Evolutionary conservation across 108 stramenopile genomes (phyloP), one percentile per base, ranked within the genome.

Genomic region (Nannochloropsis salina): DNA sequence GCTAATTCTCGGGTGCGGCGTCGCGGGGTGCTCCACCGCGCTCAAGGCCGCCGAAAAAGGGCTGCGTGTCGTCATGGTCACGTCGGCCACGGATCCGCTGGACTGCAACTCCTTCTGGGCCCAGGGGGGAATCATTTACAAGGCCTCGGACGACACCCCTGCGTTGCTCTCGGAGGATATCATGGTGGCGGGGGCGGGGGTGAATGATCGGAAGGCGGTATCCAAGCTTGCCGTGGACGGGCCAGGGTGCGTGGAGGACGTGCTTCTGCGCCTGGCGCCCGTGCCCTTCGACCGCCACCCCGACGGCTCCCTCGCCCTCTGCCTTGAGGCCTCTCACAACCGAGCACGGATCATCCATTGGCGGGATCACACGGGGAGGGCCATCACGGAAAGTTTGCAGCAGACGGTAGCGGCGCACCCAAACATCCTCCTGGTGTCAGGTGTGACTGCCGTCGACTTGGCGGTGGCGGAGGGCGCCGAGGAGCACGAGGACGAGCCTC

Each of bases 51-150:
- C 89, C 41, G 22, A 81, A 3, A 80, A 82, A 15, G 89, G 89
- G 45, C 84, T 90, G 86, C 42, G 22, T 11, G 89, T 90, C 0
- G 85, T 84, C 18, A 90, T 90, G 89, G 84, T 90, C n/a, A 83
- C 86, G 41, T 80, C 89, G 12, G 84, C 89, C 5, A 40, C 83
- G 2, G 84, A 90, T 44, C 10, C 22, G 21, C 42, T 79, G 61
- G 95, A 97, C 90, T 98, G 97, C 92, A 98, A 98, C 91, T 95
- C 95, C 43, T 96, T 93, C 87, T 98, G 97, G 97, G 97, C 97
- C 0, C 97, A 98, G 89, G 97, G 97, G 5, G 97, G 97, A 3
- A 95, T 98, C 83, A 96, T 98, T 44, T 98, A 96, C 90, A 86
- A 94, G 15, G 94, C 87, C 9, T 44, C 81, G 81, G 88, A 88